Evolutionary conservation across 129 eudicot genomes (phyloP), one percentile per base, ranked within the genome.

Genomic region (Erigeron canadensis): DNA sequence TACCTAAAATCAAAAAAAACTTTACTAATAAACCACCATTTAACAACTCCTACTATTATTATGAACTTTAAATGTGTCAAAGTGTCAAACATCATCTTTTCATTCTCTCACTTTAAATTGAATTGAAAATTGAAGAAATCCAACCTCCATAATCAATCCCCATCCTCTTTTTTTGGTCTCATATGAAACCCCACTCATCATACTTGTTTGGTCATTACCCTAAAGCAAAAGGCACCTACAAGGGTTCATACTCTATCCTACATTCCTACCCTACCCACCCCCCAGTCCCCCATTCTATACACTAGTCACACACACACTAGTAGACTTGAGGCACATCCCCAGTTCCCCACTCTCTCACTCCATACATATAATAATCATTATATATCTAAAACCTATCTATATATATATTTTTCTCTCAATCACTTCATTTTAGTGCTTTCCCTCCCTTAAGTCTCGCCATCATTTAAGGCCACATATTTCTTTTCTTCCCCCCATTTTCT

Each of bases 391-490:
- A 5, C 45, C 45, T 8, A 42, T 8, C 8, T 42, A 42, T 42
- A 42, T 8, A 42, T 8, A 4, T 8, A 5, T 4, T 53, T 53
- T 60, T 84, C 63, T 63, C 80, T 68, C 34, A 28, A 28, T 81
- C 69, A 56, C 73, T 77, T 38, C 75, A 63, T 79, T 83, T 79
- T 73, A 28, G 1, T 28, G 34, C 56, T 19, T 63, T 40, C 34
- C 76, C 71, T 23, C 67, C 85, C 88, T 78, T 48, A 72, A 75
- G 40, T 79, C 54, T 71, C 78, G 84, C 84, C 96, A 86, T 80
- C 78, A 84, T 69, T 84, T 80, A 77, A 76, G 86, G 79, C 76
- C 82, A 74, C 40, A 54, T 50, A 70, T 64, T 66, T 55, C 74
- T 43, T 74, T 50, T 56, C 28, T 44, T 41, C 19, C 51, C 59